These are phyloP conservation scores for Arthroderma sp. DNA, from an alignment of 2,329 filamentous ascomycete species.

Conservation along the genomic window DNA sequence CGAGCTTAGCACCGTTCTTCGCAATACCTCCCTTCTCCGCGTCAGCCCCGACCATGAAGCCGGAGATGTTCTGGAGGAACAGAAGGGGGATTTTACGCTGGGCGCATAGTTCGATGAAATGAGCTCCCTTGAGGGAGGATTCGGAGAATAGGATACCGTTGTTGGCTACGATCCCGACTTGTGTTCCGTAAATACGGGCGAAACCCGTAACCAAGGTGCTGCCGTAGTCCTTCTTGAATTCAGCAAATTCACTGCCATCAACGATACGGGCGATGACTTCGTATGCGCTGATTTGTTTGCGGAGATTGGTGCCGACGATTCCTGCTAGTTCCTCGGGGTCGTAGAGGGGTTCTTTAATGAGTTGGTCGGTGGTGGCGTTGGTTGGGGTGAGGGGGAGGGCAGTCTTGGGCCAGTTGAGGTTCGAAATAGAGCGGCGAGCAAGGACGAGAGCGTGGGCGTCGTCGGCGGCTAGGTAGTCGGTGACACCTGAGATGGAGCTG, in stretches of 20 bases:
- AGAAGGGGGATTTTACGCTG: conserved; percentile 81
- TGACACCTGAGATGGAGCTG: conserved; percentile 79
- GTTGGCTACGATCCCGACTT: conserved; percentile 87
- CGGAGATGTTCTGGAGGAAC: conserved; percentile 92
- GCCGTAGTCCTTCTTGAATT: conserved; percentile 90
- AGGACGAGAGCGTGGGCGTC: conserved; percentile 84
- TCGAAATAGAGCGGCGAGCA: conserved; percentile 67
- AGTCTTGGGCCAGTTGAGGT: conserved; percentile 71
- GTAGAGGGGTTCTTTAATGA: conserved; percentile 64
- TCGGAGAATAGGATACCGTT: conserved; percentile 90
- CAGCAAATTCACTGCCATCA: conserved; percentile 76
- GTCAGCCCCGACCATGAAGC: conserved; percentile 94
- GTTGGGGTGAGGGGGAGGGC: conserved; percentile 17
- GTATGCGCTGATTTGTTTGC: conserved; percentile 70
- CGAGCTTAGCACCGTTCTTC: conserved; percentile 94
- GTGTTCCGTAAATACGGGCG: conserved; percentile 76
- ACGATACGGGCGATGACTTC: conserved; percentile 89
- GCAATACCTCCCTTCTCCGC: conserved; percentile 92
- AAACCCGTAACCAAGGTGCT: conserved; percentile 85
- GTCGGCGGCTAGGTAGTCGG: conserved; percentile 87
- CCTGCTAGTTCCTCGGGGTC: conserved; percentile 67
- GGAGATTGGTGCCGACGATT: conserved; percentile 80
- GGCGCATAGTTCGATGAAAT: conserved; percentile 90
- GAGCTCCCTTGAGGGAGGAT: conserved; percentile 80
- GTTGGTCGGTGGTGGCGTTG: conserved; percentile 16